Evolutionary conservation across 2,329 filamentous ascomycete genomes (phyloP).

Genomic region (Cladorrhinum sp.): DNA sequence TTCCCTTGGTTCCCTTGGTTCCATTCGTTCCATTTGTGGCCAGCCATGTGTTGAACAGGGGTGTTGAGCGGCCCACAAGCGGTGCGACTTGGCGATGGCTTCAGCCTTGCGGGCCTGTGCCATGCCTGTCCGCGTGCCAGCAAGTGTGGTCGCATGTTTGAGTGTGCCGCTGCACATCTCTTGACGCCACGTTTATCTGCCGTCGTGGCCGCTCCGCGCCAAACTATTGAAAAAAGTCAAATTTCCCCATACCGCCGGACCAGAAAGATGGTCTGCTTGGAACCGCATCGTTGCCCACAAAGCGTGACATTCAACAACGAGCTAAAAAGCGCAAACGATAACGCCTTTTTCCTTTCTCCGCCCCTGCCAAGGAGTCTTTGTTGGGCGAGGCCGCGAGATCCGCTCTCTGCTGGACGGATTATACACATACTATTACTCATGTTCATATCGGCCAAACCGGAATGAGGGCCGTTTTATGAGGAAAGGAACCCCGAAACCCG

Average conservation of each 20-base stretch:
- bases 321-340: background rate
- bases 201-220: background rate
- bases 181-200: background rate
- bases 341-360: background rate
- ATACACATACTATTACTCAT: too few species aligned
- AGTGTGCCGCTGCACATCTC: background rate
- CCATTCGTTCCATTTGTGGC: slow-evolving; percentile 7
- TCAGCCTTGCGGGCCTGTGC: slow-evolving; percentile 13
- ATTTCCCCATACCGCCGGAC: slow-evolving; percentile 8
- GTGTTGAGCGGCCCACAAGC: background rate
- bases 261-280: background rate
- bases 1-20: slow-evolving; percentile 1
- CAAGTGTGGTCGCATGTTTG: background rate
- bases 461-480: background rate
- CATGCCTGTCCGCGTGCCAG: background rate
- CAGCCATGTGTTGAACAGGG: slow-evolving; percentile 15
- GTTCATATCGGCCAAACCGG: too few species aligned
- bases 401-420: background rate
- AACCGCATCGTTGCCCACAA: background rate
- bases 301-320: background rate
- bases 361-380: slow-evolving; percentile 2
- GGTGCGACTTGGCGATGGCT: background rate
- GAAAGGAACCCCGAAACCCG: background rate
- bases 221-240: slow-evolving; percentile 9
- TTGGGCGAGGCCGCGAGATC: background rate